Percentiles rank a stretch among this genome's conserved stretches.
Conservation (phyloP, 2,329 filamentous ascomycete species). For the Ophiocordyceps camponoti-floridani region DNA sequence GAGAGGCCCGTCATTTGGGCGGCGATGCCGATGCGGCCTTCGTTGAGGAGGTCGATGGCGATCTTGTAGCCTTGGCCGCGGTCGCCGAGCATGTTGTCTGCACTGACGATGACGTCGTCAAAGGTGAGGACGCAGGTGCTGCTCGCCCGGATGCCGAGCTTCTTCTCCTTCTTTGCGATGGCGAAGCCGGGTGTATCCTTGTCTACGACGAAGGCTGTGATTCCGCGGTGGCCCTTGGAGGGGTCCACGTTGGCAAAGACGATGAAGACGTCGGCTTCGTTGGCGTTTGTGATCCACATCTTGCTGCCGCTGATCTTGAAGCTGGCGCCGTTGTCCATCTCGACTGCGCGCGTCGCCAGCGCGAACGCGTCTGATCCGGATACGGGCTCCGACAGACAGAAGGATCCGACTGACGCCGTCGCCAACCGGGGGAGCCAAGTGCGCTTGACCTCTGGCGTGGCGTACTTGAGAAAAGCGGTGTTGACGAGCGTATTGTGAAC, state of each 20-base stretch:
- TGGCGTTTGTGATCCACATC: slow-evolving; percentile 99
- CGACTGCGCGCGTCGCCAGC: slow-evolving; percentile 73
- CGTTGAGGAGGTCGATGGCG: slow-evolving; percentile 83
- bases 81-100: slow-evolving; percentile 73
- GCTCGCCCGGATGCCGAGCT: slow-evolving; percentile 88
- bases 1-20: slow-evolving; percentile 98
- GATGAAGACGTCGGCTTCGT: slow-evolving; percentile 89
- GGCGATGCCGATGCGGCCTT: slow-evolving; percentile 92
- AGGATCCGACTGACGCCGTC: slow-evolving; percentile 77
- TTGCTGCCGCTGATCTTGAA: slow-evolving; percentile 84
- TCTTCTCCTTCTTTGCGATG: slow-evolving; percentile 99
- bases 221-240: slow-evolving; percentile 87
- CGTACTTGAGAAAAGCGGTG: slow-evolving; percentile 78
- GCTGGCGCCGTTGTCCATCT: slow-evolving; percentile 62
- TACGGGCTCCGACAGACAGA: slow-evolving; percentile 82
- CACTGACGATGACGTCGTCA: slow-evolving; percentile 83
- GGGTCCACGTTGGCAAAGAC: slow-evolving; percentile 94
- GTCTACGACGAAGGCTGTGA: slow-evolving; percentile 89
- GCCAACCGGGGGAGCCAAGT: slow-evolving; percentile 81
- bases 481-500: slow-evolving; percentile 98
- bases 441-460: slow-evolving; percentile 57
- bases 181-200: slow-evolving; percentile 78
- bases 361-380: slow-evolving; percentile 95
- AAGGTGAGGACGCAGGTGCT: slow-evolving; percentile 96
- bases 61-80: slow-evolving; percentile 95